Evolutionary conservation across 2,329 filamentous ascomycete genomes (phyloP).

Genomic region (Piedraia hortae): DNA sequence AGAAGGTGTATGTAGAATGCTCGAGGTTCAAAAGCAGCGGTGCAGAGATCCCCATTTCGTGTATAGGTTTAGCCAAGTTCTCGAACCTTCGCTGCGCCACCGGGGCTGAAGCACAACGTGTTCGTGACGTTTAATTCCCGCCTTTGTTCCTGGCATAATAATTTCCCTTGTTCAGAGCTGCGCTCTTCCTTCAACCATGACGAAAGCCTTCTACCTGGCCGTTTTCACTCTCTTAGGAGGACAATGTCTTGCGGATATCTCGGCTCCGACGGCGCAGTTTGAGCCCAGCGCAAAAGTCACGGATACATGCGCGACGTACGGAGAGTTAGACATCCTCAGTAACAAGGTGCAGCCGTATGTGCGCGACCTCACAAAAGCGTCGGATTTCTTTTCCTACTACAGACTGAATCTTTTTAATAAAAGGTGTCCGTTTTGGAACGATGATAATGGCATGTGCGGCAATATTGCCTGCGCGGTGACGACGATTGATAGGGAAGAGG

Average conservation of each 20-base stretch:
- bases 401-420: slow-evolving; percentile 85
- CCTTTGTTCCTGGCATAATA: too few relatives aligned
- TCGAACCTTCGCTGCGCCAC: too few relatives aligned
- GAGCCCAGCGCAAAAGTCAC: slow-evolving; percentile 70
- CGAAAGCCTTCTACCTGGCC: slow-evolving; percentile 27
- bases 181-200: slow-evolving; percentile 3
- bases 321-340: slow-evolving; percentile 68
- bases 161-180: too few relatives aligned
- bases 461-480: slow-evolving; percentile 93
- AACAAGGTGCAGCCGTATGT: slow-evolving; percentile 45
- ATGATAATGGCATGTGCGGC: slow-evolving; percentile 78
- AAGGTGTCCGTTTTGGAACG: slow-evolving; percentile 85
- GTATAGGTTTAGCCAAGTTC: too few relatives aligned
- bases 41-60: too few relatives aligned
- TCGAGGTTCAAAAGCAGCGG: too few relatives aligned
- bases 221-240: slow-evolving; percentile 28
- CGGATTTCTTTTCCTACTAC: slow-evolving; percentile 97
- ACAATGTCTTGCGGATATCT: slow-evolving; percentile 15
- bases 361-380: slow-evolving; percentile 54
- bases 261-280: slow-evolving; percentile 30
- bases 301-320: slow-evolving; percentile 84
- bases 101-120: too few relatives aligned
- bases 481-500: slow-evolving; percentile 81
- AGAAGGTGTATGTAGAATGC: too few relatives aligned
- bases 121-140: too few relatives aligned